Conservation (phyloP, 768 basidiomycete species). For the Glaciozyma martinii region DNA sequence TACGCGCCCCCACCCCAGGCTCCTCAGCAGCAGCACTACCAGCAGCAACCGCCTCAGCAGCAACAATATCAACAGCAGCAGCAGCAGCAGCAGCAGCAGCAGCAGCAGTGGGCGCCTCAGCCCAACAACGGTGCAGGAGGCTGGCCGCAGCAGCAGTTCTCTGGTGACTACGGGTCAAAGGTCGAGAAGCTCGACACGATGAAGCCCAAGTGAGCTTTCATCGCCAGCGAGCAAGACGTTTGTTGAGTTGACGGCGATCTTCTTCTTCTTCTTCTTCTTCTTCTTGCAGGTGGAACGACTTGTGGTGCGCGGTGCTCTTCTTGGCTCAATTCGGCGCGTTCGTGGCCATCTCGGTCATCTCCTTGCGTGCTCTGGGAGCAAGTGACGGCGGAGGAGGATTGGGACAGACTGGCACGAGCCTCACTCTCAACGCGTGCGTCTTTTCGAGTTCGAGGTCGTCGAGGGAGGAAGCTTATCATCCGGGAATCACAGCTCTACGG, state of each 20-base stretch:
- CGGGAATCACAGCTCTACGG: slow-evolving; percentile 5
- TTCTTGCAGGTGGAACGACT: slow-evolving; percentile 32
- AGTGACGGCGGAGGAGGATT: slow-evolving; percentile 7
- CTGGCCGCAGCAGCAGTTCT: slow-evolving; percentile 2
- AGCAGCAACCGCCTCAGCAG: slow-evolving; percentile 4
- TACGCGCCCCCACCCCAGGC: neutral
- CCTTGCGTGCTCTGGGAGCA: slow-evolving; percentile 20
- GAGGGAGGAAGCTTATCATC: neutral
- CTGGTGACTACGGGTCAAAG: slow-evolving; percentile 9
- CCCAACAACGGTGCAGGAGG: neutral
- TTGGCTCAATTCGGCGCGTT: slow-evolving; percentile 33
- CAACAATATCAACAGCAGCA: neutral
- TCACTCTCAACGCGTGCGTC: slow-evolving; percentile 19
- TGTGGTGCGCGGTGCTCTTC: slow-evolving; percentile 33
- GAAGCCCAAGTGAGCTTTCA: slow-evolving; percentile 27
- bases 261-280: neutral
- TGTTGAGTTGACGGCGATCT: neutral
- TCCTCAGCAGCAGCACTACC: neutral
- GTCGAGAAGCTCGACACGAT: slow-evolving; percentile 21
- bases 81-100: neutral
- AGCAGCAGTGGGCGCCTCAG: neutral
- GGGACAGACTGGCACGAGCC: slow-evolving; percentile 6
- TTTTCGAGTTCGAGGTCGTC: no score
- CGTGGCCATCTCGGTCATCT: slow-evolving; percentile 33
- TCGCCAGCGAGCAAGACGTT: neutral